These are phyloP conservation scores for Spongispora temasekensis DNA, from an alignment of 1,284 basidiomycete genomes.

Conservation along the genomic window DNA sequence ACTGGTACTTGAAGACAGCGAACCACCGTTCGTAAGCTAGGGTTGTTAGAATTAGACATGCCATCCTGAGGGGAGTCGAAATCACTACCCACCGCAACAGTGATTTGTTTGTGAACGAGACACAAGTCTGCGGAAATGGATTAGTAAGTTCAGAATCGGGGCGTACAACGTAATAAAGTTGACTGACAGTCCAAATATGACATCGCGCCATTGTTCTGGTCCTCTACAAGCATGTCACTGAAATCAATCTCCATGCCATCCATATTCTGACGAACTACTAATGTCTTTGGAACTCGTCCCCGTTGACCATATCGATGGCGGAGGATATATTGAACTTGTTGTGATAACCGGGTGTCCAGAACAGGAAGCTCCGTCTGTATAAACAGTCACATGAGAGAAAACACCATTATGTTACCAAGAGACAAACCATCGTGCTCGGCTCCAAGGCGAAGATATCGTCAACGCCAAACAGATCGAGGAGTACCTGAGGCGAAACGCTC, in stretches of 20 bases:
- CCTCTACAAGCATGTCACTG: slow-evolving; percentile 96
- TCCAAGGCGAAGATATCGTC: slow-evolving; percentile 79
- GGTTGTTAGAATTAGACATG: slow-evolving; percentile 3
- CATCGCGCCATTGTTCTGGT: slow-evolving; percentile 94
- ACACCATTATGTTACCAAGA: neutral
- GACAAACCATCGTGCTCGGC: slow-evolving; percentile 66
- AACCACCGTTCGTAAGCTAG: slow-evolving; percentile 48
- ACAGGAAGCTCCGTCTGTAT: slow-evolving; percentile 70
- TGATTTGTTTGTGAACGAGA: slow-evolving; percentile 60
- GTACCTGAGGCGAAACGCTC: slow-evolving; percentile 78
- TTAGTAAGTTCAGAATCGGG: slow-evolving; percentile 31
- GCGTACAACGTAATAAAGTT: slow-evolving; percentile 6
- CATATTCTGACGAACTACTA: slow-evolving; percentile 89
- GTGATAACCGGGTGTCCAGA: slow-evolving; percentile 77
- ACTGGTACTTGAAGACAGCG: slow-evolving; percentile 38
- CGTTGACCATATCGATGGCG: slow-evolving; percentile 67
- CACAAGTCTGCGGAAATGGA: slow-evolving; percentile 48
- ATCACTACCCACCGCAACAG: slow-evolving; percentile 52
- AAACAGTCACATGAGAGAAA: slow-evolving; percentile 11
- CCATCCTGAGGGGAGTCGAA: neutral
- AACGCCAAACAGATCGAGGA: slow-evolving; percentile 86
- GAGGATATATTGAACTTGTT: slow-evolving; percentile 85
- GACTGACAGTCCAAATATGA: slow-evolving; percentile 83
- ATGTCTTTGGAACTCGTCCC: slow-evolving; percentile 64
- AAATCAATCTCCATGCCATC: slow-evolving; percentile 96